Evolutionary conservation across 2,329 filamentous ascomycete species (phyloP).

Genomic region (Ophiosphaerella narmari): DNA sequence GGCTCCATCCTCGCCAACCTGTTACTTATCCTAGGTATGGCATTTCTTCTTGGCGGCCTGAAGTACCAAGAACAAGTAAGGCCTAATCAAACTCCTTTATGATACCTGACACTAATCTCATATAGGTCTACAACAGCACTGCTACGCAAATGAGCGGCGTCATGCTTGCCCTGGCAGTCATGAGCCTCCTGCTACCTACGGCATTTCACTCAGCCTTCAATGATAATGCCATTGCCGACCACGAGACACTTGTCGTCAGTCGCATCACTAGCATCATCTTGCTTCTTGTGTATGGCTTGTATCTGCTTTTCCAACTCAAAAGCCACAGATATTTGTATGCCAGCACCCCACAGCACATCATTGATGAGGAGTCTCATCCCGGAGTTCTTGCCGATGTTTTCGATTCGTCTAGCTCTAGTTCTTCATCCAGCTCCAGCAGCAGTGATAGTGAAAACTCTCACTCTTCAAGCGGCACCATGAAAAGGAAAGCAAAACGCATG

Average conservation of each 20-base stretch:
- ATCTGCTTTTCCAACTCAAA: conserved; percentile 88
- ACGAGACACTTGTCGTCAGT: conserved; percentile 78
- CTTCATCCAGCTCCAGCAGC: conserved; percentile 49
- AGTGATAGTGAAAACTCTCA: conserved; percentile 69
- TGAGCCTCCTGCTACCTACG: conserved; percentile 86
- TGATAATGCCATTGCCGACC: conserved; percentile 65
- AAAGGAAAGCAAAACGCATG: conserved; percentile 74
- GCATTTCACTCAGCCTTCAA: conserved; percentile 90
- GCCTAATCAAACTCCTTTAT: neutral
- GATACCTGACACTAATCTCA: conserved; percentile 13
- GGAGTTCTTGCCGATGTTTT: conserved; percentile 83
- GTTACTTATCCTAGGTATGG: conserved; percentile 88
- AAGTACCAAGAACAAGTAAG: conserved; percentile 82
- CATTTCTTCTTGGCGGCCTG: conserved; percentile 83
- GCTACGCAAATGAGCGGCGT: conserved; percentile 97
- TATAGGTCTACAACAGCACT: conserved; percentile 86
- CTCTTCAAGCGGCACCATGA: conserved; percentile 71
- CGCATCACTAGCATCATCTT: conserved; percentile 87
- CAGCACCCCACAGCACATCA: conserved; percentile 87
- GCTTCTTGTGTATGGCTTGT: conserved; percentile 79
- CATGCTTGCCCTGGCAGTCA: conserved; percentile 85
- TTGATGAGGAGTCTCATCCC: conserved; percentile 87
- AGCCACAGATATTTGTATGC: conserved; percentile 91
- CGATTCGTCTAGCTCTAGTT: conserved; percentile 67
- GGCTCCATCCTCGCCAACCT: conserved; percentile 90